A percentile compares a stretch with the other conserved stretches of the same genome.
phyloP scores from a whole-genome alignment of 164 flowering plant species.

The Amborella trichopoda region DNA sequence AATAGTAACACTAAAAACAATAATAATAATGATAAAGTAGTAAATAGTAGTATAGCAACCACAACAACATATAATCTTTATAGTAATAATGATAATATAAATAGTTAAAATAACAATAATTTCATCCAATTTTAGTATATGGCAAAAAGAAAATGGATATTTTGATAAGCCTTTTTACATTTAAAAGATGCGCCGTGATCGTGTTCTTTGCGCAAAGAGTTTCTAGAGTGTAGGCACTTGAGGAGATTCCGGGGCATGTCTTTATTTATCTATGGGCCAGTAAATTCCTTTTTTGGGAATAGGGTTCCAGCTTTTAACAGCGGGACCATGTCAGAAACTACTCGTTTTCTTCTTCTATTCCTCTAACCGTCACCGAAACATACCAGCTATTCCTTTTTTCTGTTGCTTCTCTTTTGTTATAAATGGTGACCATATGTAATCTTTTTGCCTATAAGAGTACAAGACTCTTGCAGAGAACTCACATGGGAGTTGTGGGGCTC shows the following conservation, averaged over 20 bases:
- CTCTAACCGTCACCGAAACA: slow-evolving; percentile 47
- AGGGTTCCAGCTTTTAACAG: slow-evolving; percentile 42
- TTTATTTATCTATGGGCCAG: slow-evolving; percentile 35
- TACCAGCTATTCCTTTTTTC: slow-evolving; percentile 17
- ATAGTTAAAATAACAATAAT: neutral
- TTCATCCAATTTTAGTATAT: neutral
- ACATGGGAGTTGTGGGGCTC: slow-evolving; percentile 23
- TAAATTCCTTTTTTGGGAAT: slow-evolving; percentile 33
- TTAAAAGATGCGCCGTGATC: slow-evolving; percentile 1
- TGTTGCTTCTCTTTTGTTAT: neutral
- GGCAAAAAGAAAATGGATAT: neutral
- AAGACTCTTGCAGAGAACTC: slow-evolving; percentile 22
- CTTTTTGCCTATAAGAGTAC: slow-evolving; percentile 5
- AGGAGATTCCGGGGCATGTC: slow-evolving; percentile 21
- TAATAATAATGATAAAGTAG: neutral
- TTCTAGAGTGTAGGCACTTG: slow-evolving; percentile 21
- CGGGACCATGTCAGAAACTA: slow-evolving; percentile 30
- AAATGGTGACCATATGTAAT: too few relatives aligned
- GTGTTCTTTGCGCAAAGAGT: slow-evolving; percentile 1
- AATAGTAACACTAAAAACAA: neutral
- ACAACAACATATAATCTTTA: neutral
- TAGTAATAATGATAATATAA: neutral
- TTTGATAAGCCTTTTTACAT: neutral
- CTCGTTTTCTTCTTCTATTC: slow-evolving; percentile 47
- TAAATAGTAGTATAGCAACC: neutral